Base-by-base conservation (phyloP, 2,329 filamentous ascomycete genomes). In the Eutypa lata region DNA sequence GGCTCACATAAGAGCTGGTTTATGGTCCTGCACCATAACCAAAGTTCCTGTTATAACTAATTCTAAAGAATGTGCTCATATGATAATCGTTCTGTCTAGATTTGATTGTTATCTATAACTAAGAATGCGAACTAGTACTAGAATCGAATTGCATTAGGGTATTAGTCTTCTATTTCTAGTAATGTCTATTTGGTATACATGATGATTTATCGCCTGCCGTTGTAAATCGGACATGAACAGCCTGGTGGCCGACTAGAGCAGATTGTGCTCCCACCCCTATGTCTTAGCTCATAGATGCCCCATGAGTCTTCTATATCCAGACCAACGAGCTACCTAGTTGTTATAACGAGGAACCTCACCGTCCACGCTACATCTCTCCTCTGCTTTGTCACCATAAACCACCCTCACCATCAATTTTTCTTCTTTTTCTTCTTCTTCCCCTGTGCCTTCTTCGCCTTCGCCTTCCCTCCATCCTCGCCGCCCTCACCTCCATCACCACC, bases 391-490 rank as follows among this genome's bases (percentile, higher is more conserved):
- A 8, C 31, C 31, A 8, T 14, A 35, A 7, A 35, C 14, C 35
- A 16, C 35, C 16, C 6, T 18, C 10, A 10, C 16, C 50, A 50
- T 70, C 61, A 73, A 51, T 66, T 57, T 50, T 65, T 70, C 56
- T 72, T 72, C 59, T 68, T 69, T 53, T 71, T 69, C 53, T 71
- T 76, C 59, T 75, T 77, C 57, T 70, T 72, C 58, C 72, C 76
- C 14, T 61, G 54, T 47, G 68, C 78, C 53, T 73, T 75, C 51
- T 75, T 73, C 7, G 57, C 57, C 16, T 65, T 66, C 50, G 65
- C 61, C 49, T 72, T 65, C 26, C 62, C 64, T 52, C 65, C 60
- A 35, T 72, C 59, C 68, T 69, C 53, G 71, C 68, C 52, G 71
- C 76, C 59, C 75, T 76, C 57, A 69, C 71, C 58, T 72, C 76